Evolutionary conservation across 73 alveolate genomes (phyloP).

Genomic region (Effrenium voratum): DNA sequence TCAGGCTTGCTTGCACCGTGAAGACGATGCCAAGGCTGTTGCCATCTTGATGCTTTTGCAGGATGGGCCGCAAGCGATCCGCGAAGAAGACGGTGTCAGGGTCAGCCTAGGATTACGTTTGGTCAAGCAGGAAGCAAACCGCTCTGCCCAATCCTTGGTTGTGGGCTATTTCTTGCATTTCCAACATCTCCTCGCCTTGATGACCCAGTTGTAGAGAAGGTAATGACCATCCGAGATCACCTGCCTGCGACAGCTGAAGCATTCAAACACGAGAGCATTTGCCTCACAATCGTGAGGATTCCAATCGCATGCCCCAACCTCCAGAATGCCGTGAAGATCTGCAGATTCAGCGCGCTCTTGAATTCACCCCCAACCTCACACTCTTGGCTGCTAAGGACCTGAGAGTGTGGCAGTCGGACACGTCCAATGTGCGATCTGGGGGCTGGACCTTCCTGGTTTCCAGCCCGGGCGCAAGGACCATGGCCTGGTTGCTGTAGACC

Average conservation of each 20-base stretch:
- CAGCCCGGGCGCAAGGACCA: slow-evolving; percentile 75
- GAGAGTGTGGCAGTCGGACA: not conserved
- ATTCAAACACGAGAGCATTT: not conserved
- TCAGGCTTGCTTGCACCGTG: too few relatives aligned
- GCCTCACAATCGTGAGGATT: too few relatives aligned
- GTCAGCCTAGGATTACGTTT: slow-evolving; percentile 55
- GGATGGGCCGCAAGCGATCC: slow-evolving; percentile 33
- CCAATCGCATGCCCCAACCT: too few relatives aligned
- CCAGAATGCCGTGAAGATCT: slow-evolving; percentile 80
- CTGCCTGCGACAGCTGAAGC: slow-evolving; percentile 19
- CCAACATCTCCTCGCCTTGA: slow-evolving; percentile 53
- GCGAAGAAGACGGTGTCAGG: slow-evolving; percentile 82
- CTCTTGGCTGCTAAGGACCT: slow-evolving; percentile 77
- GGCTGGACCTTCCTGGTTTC: slow-evolving; percentile 47
- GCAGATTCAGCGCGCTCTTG: slow-evolving; percentile 81
- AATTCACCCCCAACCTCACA: slow-evolving; percentile 88
- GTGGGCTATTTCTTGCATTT: too few relatives aligned
- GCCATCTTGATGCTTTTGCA: slow-evolving; percentile 51
- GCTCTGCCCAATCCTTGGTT: too few relatives aligned
- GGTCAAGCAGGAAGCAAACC: too few relatives aligned
- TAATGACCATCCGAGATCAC: slow-evolving; percentile 68
- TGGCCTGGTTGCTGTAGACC: slow-evolving; percentile 82
- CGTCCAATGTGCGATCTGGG: not conserved
- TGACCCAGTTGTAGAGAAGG: slow-evolving; percentile 68
- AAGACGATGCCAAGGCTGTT: not conserved